Evolutionary conservation across 2,329 filamentous ascomycete species (phyloP).

Genomic region (Sporothrix dimorphospora): DNA sequence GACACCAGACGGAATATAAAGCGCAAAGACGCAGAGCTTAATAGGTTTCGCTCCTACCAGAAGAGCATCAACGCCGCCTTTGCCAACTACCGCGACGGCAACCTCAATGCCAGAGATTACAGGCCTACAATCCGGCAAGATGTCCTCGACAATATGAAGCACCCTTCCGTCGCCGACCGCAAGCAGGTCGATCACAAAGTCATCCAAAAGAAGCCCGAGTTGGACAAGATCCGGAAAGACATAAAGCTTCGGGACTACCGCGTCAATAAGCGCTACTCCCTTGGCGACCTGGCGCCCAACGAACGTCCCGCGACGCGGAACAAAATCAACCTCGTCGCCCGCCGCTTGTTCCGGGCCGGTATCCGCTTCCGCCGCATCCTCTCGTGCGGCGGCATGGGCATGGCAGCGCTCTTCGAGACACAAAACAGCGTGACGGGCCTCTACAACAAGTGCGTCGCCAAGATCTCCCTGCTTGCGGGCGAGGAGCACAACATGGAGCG

Average conservation of each 20-base stretch:
- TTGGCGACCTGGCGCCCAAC: background rate
- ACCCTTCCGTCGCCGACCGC: background rate
- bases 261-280: background rate
- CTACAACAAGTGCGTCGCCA: conserved; percentile 32
- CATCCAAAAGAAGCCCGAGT: background rate
- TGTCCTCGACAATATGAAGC: background rate
- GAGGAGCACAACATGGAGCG: background rate
- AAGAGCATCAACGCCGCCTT: background rate
- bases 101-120: background rate
- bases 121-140: background rate
- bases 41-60: background rate
- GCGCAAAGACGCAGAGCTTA: background rate
- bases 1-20: too few relatives aligned
- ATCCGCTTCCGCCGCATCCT: conserved; percentile 32
- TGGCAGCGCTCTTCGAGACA: conserved; percentile 32
- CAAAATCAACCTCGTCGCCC: conserved; percentile 11
- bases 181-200: background rate
- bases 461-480: conserved; percentile 8
- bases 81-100: background rate
- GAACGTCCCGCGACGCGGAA: background rate
- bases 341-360: conserved; percentile 18
- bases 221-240: background rate
- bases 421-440: conserved; percentile 10
- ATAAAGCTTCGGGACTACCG: background rate
- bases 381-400: conserved; percentile 30